phyloP scores from a whole-genome alignment of 78 protist genomes.

The Guillardia theta region DNA sequence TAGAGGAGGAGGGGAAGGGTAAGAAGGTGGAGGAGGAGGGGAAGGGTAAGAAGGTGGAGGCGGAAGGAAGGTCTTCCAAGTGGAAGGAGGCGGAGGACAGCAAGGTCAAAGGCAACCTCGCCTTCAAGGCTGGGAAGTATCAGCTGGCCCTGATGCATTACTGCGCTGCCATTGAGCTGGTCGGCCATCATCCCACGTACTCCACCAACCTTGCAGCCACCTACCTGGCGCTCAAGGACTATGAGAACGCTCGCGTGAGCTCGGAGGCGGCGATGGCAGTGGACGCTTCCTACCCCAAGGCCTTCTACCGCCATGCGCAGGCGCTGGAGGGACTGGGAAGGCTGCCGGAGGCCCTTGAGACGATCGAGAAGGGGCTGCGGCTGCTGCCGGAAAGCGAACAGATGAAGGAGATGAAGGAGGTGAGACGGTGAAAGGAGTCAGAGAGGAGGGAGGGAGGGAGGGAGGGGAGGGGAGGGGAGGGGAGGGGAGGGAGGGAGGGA shows the following conservation, averaged over 20 bases:
- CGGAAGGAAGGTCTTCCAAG: background rate
- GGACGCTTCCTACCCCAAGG: background rate
- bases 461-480: too few relatives aligned
- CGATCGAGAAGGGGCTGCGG: background rate
- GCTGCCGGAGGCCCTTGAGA: background rate
- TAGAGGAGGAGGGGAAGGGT: background rate
- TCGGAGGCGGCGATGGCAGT: background rate
- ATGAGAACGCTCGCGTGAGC: background rate
- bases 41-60: background rate
- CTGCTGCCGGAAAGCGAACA: slow-evolving; percentile 5
- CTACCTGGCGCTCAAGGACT: background rate
- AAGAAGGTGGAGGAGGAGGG: background rate
- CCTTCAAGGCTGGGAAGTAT: slow-evolving; percentile 4
- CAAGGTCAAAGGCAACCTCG: background rate
- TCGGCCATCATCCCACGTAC: background rate
- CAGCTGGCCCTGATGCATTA: background rate
- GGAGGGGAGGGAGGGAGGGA: too few relatives aligned
- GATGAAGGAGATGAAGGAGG: background rate
- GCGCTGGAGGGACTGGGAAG: slow-evolving; percentile 11
- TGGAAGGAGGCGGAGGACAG: background rate
- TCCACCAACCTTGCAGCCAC: slow-evolving; percentile 12
- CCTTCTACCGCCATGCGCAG: background rate
- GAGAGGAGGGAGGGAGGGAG: too few relatives aligned
- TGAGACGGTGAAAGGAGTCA: background rate
- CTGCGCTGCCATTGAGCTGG: background rate